phyloP scores from a whole-genome alignment of 2,329 filamentous ascomycete species.

The Fonsecaea monophora region DNA sequence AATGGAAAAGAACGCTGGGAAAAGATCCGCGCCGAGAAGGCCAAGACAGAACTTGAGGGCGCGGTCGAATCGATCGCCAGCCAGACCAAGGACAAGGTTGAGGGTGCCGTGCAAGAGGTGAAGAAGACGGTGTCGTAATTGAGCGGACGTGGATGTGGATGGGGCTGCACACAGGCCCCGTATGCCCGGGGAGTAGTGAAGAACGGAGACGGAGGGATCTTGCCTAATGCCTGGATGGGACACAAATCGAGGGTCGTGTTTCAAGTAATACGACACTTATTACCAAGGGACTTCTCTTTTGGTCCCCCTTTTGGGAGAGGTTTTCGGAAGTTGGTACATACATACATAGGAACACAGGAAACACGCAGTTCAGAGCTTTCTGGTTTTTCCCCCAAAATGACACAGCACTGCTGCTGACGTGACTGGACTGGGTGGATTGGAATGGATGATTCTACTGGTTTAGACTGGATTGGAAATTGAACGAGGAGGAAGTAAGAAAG shows the following conservation, averaged over 20 bases:
- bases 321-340: not conserved
- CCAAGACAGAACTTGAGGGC: conserved; percentile 25
- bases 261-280: not conserved
- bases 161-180: not conserved
- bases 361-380: no score
- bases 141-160: not conserved
- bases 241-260: not conserved
- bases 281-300: no score
- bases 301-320: not conserved
- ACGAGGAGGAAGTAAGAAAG: no score
- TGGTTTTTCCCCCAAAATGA: no score
- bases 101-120: conserved; percentile 32
- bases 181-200: no score
- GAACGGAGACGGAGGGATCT: not conserved
- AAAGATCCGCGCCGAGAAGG: conserved; percentile 31
- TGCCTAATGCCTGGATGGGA: not conserved
- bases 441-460: no score
- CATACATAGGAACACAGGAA: no score
- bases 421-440: no score
- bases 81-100: conserved; percentile 33
- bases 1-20: conserved; percentile 34
- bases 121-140: conserved; percentile 39
- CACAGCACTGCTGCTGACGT: no score
- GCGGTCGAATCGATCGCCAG: conserved; percentile 28
- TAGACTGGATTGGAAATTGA: no score